Evolutionary conservation across 495 filamentous ascomycete species (phyloP), one percentile per base, ranked within the genome.

Genomic region (Eremomyces bilateralis): DNA sequence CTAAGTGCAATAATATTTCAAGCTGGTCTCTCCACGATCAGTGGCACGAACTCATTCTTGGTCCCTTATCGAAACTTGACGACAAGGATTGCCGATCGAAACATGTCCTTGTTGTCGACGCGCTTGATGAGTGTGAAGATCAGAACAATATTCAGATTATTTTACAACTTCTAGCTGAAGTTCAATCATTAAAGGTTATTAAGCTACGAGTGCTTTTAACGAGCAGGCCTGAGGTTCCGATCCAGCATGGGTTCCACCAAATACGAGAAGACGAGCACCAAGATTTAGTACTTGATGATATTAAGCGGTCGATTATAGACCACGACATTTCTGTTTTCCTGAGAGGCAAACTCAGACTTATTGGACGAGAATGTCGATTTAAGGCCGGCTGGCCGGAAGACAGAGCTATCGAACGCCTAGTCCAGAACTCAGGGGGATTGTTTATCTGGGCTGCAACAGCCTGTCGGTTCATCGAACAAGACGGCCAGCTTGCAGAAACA

Each of bases 11-110:
- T 20, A 12, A 35, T 20, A 20, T 35, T 20, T 15, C 19, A 5
- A 24, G 19, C 33, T 20, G 64, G 43, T 42, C 51, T 8, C 36
- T 63, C 8, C 34, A 31, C 12, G 46, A 61, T 1, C 65, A 71
- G 45, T 69, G 62, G 41, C 43, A 62, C 3, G 50, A 60, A 44
- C 56, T 71, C 11, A 43, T 68, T 41, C 38, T 63, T 34, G 19
- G 56, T 20, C 61, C 60, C 11, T 27, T 47, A n/a, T 12, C 15
- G 16, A 39, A 45, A 3, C 20, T 33, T 2, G 15, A 34, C 6
- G 30, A 17, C 30, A 17, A 32, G 12, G 6, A 32, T 8, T 6
- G 6, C 30, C 30, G 6, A 5, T 32, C 6, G 6, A 6, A 11
- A 32, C 19, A 8, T 32, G 15, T 32, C 37, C n/a, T n/a, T n/a